phyloP scores from a whole-genome alignment of 768 basidiomycete genomes.

The Suillus bovinus region DNA sequence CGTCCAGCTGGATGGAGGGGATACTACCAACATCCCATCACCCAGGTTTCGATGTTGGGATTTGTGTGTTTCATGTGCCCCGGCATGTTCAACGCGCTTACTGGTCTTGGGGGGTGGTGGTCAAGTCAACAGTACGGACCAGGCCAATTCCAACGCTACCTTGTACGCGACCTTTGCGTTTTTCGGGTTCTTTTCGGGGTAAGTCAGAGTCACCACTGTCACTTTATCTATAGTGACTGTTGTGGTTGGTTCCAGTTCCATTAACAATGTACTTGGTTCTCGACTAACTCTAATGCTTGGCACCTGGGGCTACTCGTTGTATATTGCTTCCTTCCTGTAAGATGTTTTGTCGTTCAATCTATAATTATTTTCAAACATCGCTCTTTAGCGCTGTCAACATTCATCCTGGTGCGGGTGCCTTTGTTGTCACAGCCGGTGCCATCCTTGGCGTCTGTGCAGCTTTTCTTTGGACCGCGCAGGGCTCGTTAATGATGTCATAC shows the following conservation, averaged over 20 bases:
- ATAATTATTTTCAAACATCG: slow-evolving; percentile 2
- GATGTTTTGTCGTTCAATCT: slow-evolving; percentile 10
- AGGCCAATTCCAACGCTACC: slow-evolving; percentile 68
- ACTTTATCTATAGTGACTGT: neutral
- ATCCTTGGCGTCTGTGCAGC: slow-evolving; percentile 52
- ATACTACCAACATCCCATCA: slow-evolving; percentile 52
- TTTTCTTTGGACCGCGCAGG: slow-evolving; percentile 55
- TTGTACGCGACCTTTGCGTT: slow-evolving; percentile 66
- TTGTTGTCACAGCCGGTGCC: slow-evolving; percentile 49
- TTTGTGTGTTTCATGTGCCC: slow-evolving; percentile 60
- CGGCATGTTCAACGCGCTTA: slow-evolving; percentile 80
- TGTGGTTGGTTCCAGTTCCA: slow-evolving; percentile 47
- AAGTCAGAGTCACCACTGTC: slow-evolving; percentile 16
- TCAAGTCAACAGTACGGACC: slow-evolving; percentile 60
- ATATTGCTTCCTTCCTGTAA: slow-evolving; percentile 49
- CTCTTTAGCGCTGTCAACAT: slow-evolving; percentile 44
- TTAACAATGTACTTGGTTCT: slow-evolving; percentile 71
- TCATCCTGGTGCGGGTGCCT: slow-evolving; percentile 41
- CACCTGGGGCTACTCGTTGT: slow-evolving; percentile 51
- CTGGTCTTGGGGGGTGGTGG: slow-evolving; percentile 82
- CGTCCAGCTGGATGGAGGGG: slow-evolving; percentile 54
- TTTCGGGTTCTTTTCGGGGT: slow-evolving; percentile 73
- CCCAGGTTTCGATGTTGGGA: slow-evolving; percentile 54
- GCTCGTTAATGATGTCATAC: slow-evolving; percentile 55
- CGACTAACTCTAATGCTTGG: slow-evolving; percentile 50